These are phyloP conservation scores for Scenedesmus sp. DNA, from an alignment of 163 green algal species.

Conservation along the genomic window DNA sequence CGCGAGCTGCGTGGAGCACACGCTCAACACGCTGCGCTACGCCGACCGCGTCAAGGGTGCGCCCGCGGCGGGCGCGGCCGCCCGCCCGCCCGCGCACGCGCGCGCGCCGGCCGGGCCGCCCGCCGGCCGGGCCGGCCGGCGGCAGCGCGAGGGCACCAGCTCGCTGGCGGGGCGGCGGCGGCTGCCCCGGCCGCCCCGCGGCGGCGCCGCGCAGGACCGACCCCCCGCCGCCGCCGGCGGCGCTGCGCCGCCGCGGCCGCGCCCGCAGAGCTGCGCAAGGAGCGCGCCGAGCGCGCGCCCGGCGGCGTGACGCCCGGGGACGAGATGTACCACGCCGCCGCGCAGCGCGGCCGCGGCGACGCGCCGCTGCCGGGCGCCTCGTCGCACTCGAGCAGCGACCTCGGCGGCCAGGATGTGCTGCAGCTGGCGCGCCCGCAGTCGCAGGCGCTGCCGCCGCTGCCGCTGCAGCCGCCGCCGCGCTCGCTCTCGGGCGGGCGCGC, in stretches of 20 bases:
- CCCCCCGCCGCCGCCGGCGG: too few species aligned
- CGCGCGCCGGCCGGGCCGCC: too few species aligned
- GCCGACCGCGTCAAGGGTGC: constrained; percentile 93
- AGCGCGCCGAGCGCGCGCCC: constrained; percentile 63
- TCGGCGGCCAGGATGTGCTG: constrained; percentile 10
- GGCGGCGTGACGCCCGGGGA: constrained; percentile 69
- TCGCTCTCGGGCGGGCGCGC: neutral
- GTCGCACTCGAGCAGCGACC: constrained; percentile 1
- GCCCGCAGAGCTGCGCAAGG: constrained; percentile 79
- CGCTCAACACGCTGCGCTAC: constrained; percentile 99
- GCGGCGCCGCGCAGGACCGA: too few species aligned
- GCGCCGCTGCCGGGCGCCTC: too few species aligned
- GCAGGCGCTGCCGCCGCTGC: neutral
- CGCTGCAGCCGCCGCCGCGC: neutral
- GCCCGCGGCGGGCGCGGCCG: too few species aligned
- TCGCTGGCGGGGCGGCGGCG: too few species aligned
- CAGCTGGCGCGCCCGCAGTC: neutral
- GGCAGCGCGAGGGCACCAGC: too few species aligned
- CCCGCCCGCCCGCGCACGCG: too few species aligned
- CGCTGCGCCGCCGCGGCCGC: too few species aligned
- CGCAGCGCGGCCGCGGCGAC: constrained; percentile 38
- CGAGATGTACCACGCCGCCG: constrained; percentile 59
- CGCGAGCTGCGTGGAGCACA: constrained; percentile 92
- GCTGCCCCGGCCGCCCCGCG: too few species aligned
- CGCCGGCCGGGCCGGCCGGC: too few species aligned